Conservation (phyloP, 1,139 yeast genomes). For the Yamadazyma triangularis region DNA sequence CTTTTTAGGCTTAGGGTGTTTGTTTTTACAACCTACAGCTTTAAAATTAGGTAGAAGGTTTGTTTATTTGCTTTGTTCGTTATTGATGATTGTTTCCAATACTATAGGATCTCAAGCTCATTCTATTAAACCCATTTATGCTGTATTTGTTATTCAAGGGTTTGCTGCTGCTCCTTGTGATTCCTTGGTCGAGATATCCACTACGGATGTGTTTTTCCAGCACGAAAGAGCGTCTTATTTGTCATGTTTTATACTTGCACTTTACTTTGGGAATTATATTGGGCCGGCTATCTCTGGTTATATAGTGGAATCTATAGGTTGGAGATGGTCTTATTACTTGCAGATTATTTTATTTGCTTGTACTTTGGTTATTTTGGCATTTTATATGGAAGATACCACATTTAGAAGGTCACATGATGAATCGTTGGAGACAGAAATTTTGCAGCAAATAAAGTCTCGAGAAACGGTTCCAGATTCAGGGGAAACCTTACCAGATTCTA, state of each 20-base stretch:
- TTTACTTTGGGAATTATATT: conserved; percentile 38
- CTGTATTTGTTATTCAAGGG: conserved; percentile 30
- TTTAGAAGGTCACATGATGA: conserved; percentile 17
- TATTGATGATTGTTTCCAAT: conserved; percentile 26
- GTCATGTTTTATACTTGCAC: conserved; percentile 34
- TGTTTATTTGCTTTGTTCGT: conserved; percentile 29
- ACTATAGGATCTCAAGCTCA: conserved; percentile 30
- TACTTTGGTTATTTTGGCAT: conserved; percentile 36
- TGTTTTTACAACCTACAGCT: conserved; percentile 37
- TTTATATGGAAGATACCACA: conserved; percentile 43
- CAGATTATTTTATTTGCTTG: conserved; percentile 45
- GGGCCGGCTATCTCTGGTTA: conserved; percentile 46
- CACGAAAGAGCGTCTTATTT: conserved; percentile 42
- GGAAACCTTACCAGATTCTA: conserved; percentile 4
- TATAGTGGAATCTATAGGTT: conserved; percentile 30
- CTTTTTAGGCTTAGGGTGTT: conserved; percentile 34
- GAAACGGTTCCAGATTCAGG: conserved; percentile 12
- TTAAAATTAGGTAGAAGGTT: conserved; percentile 35
- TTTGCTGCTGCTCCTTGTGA: conserved; percentile 47
- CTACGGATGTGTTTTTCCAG: conserved; percentile 43
- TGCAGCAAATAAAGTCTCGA: conserved; percentile 20
- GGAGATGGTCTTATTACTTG: conserved; percentile 44
- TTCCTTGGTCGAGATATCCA: conserved; percentile 43
- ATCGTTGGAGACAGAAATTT: conserved; percentile 14
- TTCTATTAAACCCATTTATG: conserved; percentile 22